Evolutionary conservation across 805 yeast species (phyloP), one percentile per base, ranked within the genome.

Genomic region (Barnettozyma sp.): DNA sequence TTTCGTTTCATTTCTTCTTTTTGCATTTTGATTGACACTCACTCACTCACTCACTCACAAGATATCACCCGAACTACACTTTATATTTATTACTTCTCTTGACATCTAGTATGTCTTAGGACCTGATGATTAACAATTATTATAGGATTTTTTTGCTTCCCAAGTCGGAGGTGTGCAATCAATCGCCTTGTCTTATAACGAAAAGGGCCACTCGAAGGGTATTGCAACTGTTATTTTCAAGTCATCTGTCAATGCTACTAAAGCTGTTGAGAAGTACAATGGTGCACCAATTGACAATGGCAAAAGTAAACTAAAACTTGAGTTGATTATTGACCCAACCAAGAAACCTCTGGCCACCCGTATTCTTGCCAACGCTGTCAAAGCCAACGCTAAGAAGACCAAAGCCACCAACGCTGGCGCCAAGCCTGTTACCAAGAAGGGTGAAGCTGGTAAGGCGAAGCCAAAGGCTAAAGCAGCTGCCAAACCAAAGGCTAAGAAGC

Each of bases 261-360:
- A 66, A 52, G 95, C 96, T 33, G 83, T 83, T 52, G 75, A 77
- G 54, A 79, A 78, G 54, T 90, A 81, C 68, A 83, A 90, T 61
- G 90, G 92, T 55, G 90, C 95, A 30, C 88, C 95, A 54, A 83
- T 92, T 52, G 98, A 92, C 57, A 79, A 79, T 37, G 97, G 97
- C 42, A 71, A 78, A 42, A 60, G 74, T 47, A 81, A 70, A 59
- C 73, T 92, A 70, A 82, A 73, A 61, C 64, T 77, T 36, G 96
- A 87, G 62, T 68, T 92, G 54, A 74, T 90, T 48, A 70, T 86
- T 53, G 96, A 88, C 58, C 95, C 97, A 48, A 66, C 78, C 48
- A 74, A 73, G 60, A 78, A 71, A 62, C 80, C 87, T 49, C 72
- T 86, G 51, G 68, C 85, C 35, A 68, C 82, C 13, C 79, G 95